These are phyloP conservation scores for Hebeloma cylindrosporum DNA, from an alignment of 768 basidiomycete species.

Conservation along the genomic window DNA sequence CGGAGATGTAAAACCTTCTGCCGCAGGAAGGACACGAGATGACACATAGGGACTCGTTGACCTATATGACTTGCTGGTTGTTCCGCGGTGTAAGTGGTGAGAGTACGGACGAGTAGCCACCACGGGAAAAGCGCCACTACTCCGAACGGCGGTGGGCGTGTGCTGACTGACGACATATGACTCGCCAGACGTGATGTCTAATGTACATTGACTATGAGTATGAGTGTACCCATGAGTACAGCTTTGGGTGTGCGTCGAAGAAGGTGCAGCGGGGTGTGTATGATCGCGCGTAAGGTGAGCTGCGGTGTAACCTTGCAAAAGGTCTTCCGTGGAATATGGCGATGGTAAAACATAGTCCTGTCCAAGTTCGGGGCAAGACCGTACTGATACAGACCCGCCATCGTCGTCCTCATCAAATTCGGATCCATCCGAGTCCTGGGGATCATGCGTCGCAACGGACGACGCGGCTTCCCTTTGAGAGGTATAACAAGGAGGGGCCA, in stretches of 20 bases:
- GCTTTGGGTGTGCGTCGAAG: not conserved
- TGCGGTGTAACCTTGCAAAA: not conserved
- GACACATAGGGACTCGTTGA: not conserved
- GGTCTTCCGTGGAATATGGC: constrained; percentile 16
- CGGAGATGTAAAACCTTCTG: constrained; percentile 1
- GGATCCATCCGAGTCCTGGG: too few relatives aligned
- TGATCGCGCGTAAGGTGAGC: not conserved
- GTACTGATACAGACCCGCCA: not conserved
- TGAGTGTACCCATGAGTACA: constrained; percentile 12
- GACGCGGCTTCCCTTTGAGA: constrained; percentile 7
- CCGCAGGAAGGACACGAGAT: not conserved
- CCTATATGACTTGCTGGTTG: not conserved
- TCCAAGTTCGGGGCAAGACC: constrained; percentile 2
- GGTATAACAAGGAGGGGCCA: constrained; percentile 13
- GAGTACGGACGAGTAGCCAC: constrained; percentile 1
- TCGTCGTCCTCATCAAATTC: constrained; percentile 6
- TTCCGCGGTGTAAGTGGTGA: not conserved
- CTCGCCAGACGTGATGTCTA: constrained; percentile 1
- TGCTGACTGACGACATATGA: not conserved
- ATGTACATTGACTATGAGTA: constrained; percentile 14
- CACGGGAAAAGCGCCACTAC: not conserved
- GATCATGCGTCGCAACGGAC: constrained; percentile 6
- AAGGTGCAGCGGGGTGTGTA: not conserved
- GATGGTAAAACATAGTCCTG: constrained; percentile 8
- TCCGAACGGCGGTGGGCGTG: not conserved